Percentiles rank a stretch among this genome's conserved stretches.
Evolutionary conservation across 164 flowering plant genomes (phyloP).

Genomic region (Nelumbo lutea): DNA sequence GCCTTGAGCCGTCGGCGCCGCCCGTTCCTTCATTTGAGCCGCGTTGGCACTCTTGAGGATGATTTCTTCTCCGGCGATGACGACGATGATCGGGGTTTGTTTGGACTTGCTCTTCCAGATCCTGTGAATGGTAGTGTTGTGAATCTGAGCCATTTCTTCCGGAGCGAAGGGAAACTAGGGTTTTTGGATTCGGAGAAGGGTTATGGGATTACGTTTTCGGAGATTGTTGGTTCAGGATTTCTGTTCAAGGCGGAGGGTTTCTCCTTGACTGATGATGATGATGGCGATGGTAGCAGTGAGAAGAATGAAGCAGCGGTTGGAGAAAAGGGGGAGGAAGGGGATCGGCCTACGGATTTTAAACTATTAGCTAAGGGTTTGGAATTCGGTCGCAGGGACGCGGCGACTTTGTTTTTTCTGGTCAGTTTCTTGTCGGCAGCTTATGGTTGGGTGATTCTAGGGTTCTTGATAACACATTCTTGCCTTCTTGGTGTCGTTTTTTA

Average conservation of each 20-base stretch:
- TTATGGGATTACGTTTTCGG: slow-evolving; percentile 17
- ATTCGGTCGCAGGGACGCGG: slow-evolving; percentile 58
- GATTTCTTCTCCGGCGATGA: slow-evolving; percentile 82
- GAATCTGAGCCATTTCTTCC: slow-evolving; percentile 13
- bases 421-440: slow-evolving; percentile 71
- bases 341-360: slow-evolving; percentile 35
- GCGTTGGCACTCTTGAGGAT: slow-evolving; percentile 80
- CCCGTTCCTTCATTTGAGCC: slow-evolving; percentile 77
- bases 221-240: slow-evolving; percentile 25
- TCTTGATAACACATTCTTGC: slow-evolving; percentile 73
- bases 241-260: slow-evolving; percentile 14
- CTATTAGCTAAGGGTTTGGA: slow-evolving; percentile 56
- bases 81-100: slow-evolving; percentile 35
- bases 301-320: slow-evolving; percentile 8
- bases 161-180: slow-evolving; percentile 11
- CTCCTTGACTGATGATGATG: slow-evolving; percentile 1
- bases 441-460: slow-evolving; percentile 86
- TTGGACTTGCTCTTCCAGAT: slow-evolving; percentile 25
- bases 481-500: slow-evolving; percentile 63
- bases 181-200: slow-evolving; percentile 12
- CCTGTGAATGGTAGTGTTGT: slow-evolving; percentile 18
- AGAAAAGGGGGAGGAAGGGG: slow-evolving; percentile 20
- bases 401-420: slow-evolving; percentile 62
- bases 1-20: slow-evolving; percentile 42
- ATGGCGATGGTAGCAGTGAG: slow-evolving; percentile 11